Evolutionary conservation across 192 early-diverging fungal genomes (phyloP).

Genomic region (Backusella luteola): DNA sequence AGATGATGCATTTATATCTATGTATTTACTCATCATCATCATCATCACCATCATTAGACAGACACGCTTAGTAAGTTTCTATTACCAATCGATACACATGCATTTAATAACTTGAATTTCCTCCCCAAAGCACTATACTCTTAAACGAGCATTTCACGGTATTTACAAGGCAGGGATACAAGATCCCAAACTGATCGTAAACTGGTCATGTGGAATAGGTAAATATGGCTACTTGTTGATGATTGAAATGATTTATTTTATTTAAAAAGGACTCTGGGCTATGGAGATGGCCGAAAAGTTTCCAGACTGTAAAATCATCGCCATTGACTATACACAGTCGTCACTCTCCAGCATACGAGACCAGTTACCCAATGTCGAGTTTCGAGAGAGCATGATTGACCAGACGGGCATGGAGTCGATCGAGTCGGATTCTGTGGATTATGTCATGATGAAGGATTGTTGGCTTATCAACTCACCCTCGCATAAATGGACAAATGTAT

Average conservation of each 20-base stretch:
- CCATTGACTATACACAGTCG: constrained; percentile 1
- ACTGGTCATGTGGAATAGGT: constrained; percentile 34
- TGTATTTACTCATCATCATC: neutral
- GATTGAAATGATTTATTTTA: too few relatives aligned
- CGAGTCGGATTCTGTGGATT: constrained; percentile 10
- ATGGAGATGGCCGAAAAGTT: constrained; percentile 31
- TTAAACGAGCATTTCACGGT: constrained; percentile 18
- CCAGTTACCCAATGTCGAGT: constrained; percentile 1
- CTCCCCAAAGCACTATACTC: constrained; percentile 24
- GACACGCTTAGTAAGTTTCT: neutral
- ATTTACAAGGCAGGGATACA: constrained; percentile 17
- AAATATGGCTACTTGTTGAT: neutral
- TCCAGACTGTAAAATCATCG: constrained; percentile 19
- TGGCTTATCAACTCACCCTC: constrained; percentile 11
- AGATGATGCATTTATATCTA: neutral
- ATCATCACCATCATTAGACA: neutral
- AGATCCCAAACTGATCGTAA: constrained; percentile 17
- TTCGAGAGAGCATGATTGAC: neutral
- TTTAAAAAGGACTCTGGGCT: constrained; percentile 25
- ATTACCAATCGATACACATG: too few relatives aligned
- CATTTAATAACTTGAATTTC: neutral
- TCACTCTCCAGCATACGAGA: neutral
- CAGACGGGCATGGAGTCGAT: constrained; percentile 15
- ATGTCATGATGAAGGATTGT: constrained; percentile 20
- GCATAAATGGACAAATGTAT: constrained; percentile 18